These are phyloP conservation scores for Taphrina communis DNA, from an alignment of 1,139 yeast species.

Conservation along the genomic window DNA sequence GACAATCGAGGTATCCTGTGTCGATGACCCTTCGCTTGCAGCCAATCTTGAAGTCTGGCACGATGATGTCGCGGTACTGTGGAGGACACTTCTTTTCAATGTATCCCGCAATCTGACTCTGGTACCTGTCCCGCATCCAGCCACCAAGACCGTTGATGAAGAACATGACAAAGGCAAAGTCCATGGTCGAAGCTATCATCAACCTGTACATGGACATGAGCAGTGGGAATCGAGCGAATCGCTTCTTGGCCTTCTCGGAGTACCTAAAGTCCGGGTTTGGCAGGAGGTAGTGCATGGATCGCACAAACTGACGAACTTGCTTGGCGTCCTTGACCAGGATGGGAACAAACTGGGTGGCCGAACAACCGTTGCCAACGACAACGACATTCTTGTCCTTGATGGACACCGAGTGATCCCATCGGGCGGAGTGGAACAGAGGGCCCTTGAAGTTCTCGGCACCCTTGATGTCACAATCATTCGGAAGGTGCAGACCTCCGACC, in stretches of 20 bases:
- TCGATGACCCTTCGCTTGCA: slow-evolving; percentile 50
- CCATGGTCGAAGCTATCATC: slow-evolving; percentile 27
- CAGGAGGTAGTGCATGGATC: slow-evolving; percentile 39
- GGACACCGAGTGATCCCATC: slow-evolving; percentile 48
- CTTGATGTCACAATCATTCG: slow-evolving; percentile 47
- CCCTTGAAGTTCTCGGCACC: slow-evolving; percentile 49
- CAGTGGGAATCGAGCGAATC: slow-evolving; percentile 27
- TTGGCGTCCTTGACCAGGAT: slow-evolving; percentile 36
- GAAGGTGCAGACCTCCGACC: slow-evolving; percentile 48
- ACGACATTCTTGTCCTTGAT: slow-evolving; percentile 48
- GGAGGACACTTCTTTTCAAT: slow-evolving; percentile 42
- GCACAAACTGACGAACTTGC: slow-evolving; percentile 36
- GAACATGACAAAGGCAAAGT: slow-evolving; percentile 32
- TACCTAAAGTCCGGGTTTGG: slow-evolving; percentile 36
- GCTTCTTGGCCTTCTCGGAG: slow-evolving; percentile 12
- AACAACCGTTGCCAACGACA: slow-evolving; percentile 50
- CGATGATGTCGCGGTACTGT: slow-evolving; percentile 47
- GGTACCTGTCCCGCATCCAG: slow-evolving; percentile 26
- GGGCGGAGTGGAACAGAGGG: slow-evolving; percentile 47
- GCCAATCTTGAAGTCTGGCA: slow-evolving; percentile 49
- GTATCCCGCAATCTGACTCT: slow-evolving; percentile 19
- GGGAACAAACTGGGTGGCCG: slow-evolving; percentile 49
- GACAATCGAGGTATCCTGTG: slow-evolving; percentile 48
- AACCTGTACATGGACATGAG: slow-evolving; percentile 28
- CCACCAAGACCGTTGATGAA: slow-evolving; percentile 33